Base-by-base conservation (phyloP, 306 rosid species). In the Pyrus communis region DNA sequence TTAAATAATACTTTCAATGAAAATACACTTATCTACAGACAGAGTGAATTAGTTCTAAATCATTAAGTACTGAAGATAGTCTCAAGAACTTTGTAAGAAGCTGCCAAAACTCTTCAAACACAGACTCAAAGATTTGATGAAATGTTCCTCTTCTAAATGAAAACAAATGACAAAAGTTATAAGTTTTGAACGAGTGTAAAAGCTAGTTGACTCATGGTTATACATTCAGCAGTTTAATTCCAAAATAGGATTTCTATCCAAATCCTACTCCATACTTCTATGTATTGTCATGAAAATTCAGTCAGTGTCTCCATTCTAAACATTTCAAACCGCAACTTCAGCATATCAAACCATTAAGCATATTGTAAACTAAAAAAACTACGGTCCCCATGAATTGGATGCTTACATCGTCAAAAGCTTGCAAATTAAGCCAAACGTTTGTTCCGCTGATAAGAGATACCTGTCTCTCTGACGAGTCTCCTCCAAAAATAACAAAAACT, bases 371-470 rank as follows among this genome's bases (percentile, higher is more conserved):
- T 30, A 30, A 30, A 30, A 30, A 30, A 30, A 30, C 4, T 25
- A 25, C 5, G 4, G 31, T 30, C 31, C 30, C 30, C 31, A 30
- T 30, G 31, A 30, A 30, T 30, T 30, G 73, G 61, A 75, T 61
- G 82, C 98, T 90, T 87, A 94, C 98, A 79, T 94, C 98, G 77
- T 84, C 76, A 84, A 90, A 94, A 70, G 88, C 88, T 87, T 85
- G 97, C 93, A 94, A 85, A 79, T 94, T 94, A 80, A 94, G 98
- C 97, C 98, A 94, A 33, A 94, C 96, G 84, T 94, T 91, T 87
- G 97, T 94, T 78, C 96, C 98, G 46, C 98, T 92, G 96, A 94
- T 94, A 74, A 94, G 98, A 74, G 98, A 94, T 76, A 94, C 98
- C 88, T 94, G 98, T 65, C 98, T 93, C 87, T 94, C 97, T 69